A percentile compares a stretch with the other conserved stretches of the same genome.
Conservation (phyloP, 495 filamentous ascomycete species). For the Trichoderma gamsii region DNA sequence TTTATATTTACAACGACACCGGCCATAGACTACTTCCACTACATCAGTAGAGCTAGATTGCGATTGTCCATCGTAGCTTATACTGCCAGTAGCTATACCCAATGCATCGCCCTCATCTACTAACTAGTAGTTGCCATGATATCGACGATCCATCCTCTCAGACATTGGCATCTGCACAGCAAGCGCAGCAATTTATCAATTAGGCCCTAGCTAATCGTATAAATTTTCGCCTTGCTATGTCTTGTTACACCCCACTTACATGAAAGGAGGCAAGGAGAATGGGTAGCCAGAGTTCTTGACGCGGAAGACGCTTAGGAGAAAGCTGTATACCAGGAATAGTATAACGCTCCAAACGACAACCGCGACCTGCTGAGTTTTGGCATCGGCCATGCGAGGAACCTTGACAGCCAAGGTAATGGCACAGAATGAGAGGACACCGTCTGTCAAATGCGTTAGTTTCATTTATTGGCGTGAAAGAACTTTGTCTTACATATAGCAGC, state of each 20-base stretch:
- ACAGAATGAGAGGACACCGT: constrained; percentile 87
- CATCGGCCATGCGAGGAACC: constrained; percentile 77
- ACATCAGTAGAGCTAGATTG: too few relatives aligned
- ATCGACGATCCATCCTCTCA: neutral
- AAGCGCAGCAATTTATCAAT: neutral
- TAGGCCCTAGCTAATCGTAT: neutral
- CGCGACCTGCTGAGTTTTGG: constrained; percentile 70
- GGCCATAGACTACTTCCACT: too few relatives aligned
- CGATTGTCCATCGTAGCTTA: too few relatives aligned
- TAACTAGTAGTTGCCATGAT: neutral
- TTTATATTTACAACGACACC: too few relatives aligned
- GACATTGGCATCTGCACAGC: neutral
- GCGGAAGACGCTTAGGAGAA: constrained; percentile 88
- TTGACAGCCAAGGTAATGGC: constrained; percentile 86
- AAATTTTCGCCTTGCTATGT: neutral
- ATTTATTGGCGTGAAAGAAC: neutral
- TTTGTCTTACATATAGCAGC: constrained; percentile 83
- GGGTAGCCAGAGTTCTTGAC: constrained; percentile 94
- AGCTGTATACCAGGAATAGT: constrained; percentile 81
- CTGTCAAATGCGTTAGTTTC: constrained; percentile 37
- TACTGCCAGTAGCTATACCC: neutral
- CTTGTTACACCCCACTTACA: constrained; percentile 24
- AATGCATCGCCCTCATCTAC: neutral
- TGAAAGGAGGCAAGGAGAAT: constrained; percentile 87
- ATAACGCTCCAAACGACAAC: constrained; percentile 77